A percentile compares a stretch with the other conserved stretches of the same genome.
Conservation (phyloP, 768 basidiomycete species). For the Boletus edulis region DNA sequence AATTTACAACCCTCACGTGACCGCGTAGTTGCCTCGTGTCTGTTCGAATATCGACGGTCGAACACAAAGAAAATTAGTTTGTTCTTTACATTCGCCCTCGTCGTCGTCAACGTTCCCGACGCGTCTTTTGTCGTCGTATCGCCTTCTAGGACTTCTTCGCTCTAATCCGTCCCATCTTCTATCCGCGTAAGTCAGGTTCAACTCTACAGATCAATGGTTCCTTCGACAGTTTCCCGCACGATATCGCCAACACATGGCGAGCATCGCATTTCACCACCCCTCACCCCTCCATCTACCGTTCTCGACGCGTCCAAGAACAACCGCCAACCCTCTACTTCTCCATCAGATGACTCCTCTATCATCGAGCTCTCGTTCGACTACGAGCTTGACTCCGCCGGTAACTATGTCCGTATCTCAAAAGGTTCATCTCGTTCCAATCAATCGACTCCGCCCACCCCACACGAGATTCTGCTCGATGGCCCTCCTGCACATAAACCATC, state of each 20-base stretch:
- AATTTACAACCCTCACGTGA: constrained; percentile 32
- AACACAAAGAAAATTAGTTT: constrained; percentile 27
- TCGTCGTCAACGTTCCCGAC: constrained; percentile 20
- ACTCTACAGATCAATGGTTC: constrained; percentile 18
- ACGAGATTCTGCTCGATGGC: constrained; percentile 29
- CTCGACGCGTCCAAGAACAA: constrained; percentile 32
- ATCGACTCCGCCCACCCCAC: constrained; percentile 42
- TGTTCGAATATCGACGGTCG: constrained; percentile 23
- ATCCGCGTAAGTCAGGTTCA: constrained; percentile 12
- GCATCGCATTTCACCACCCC: constrained; percentile 30
- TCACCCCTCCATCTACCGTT: constrained; percentile 26
- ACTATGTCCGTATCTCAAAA: constrained; percentile 47
- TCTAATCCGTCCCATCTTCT: neutral
- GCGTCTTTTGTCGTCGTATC: constrained; percentile 11
- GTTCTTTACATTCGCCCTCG: constrained; percentile 12
- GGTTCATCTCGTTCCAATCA: constrained; percentile 36
- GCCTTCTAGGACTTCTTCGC: neutral
- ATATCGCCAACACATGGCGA: constrained; percentile 32
- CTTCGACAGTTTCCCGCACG: constrained; percentile 18
- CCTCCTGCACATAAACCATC: constrained; percentile 23
- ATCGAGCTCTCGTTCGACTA: constrained; percentile 50
- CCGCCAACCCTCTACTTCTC: constrained; percentile 34
- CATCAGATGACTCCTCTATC: constrained; percentile 46
- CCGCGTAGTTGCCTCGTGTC: constrained; percentile 36
- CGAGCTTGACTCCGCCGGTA: constrained; percentile 42